A percentile compares a stretch with the other conserved stretches of the same genome.
These are phyloP conservation scores for Bjerkandera adusta DNA, from an alignment of 1,284 basidiomycete species.

Conservation along the genomic window DNA sequence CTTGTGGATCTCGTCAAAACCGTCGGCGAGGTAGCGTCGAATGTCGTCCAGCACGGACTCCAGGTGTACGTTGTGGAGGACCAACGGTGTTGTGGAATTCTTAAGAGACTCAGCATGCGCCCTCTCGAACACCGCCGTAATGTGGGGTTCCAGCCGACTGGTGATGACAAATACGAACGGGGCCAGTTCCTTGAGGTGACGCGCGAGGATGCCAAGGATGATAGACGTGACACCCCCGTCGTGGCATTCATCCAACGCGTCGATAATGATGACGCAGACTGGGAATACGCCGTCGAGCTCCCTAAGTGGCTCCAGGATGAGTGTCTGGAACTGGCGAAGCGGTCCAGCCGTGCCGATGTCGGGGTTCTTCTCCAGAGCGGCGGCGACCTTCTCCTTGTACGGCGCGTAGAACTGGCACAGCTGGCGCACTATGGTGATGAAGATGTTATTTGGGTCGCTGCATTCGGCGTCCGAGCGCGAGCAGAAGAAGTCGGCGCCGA, in stretches of 20 bases:
- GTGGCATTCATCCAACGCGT: slow-evolving; percentile 24
- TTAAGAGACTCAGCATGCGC: not conserved
- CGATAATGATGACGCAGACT: slow-evolving; percentile 18
- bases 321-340: not conserved
- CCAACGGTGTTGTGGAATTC: not conserved
- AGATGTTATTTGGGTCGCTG: slow-evolving; percentile 17
- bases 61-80: not conserved
- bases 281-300: not conserved
- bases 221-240: slow-evolving; percentile 4
- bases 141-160: slow-evolving; percentile 18
- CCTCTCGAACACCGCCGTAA: slow-evolving; percentile 1
- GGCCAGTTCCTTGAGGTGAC: slow-evolving; percentile 4
- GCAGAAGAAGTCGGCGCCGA: slow-evolving; percentile 28
- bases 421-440: slow-evolving; percentile 27
- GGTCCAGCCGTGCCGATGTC: not conserved
- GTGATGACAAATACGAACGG: slow-evolving; percentile 20
- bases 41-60: not conserved
- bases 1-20: not conserved
- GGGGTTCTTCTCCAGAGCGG: not conserved
- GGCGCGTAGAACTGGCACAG: slow-evolving; percentile 9
- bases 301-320: slow-evolving; percentile 13
- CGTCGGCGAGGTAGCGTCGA: not conserved
- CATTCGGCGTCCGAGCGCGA: slow-evolving; percentile 15
- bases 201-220: slow-evolving; percentile 2
- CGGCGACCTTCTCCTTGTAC: slow-evolving; percentile 20